phyloP scores from a whole-genome alignment of 805 yeast genomes.

The Starmerella stigmatis region DNA sequence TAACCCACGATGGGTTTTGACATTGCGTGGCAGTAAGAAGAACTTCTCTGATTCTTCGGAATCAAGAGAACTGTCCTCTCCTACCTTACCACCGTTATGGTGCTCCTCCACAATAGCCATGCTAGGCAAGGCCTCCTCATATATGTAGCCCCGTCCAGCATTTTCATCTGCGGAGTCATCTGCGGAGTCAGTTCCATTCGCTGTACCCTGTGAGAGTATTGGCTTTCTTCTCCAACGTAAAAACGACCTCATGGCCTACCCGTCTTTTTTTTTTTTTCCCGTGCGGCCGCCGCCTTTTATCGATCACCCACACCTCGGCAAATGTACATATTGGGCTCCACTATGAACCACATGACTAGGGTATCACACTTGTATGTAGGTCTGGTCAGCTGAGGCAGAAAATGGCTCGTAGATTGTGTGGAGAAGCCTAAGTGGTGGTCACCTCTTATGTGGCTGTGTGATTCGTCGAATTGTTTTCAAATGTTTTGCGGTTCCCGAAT shows the following conservation, averaged over 20 bases:
- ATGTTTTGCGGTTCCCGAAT: no score
- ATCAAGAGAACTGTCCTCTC: constrained; percentile 1
- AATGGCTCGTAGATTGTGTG: no score
- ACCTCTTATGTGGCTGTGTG: no score
- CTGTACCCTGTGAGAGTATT: neutral
- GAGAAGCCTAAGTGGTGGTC: no score
- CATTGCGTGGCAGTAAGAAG: neutral
- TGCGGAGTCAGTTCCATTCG: neutral
- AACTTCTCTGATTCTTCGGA: no score
- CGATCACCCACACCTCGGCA: no score
- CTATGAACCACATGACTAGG: neutral
- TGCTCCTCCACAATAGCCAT: constrained; percentile 3
- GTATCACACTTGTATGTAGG: neutral
- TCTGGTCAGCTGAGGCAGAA: no score
- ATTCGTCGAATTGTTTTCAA: no score
- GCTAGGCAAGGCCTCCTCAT: constrained; percentile 8
- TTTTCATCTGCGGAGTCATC: neutral
- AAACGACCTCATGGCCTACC: neutral
- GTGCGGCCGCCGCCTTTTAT: neutral
- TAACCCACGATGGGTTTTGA: constrained; percentile 40
- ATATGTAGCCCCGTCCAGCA: constrained; percentile 2
- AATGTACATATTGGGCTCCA: no score
- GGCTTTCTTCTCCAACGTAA: neutral
- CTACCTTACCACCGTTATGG: constrained; percentile 4
- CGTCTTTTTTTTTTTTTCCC: neutral